These are phyloP conservation scores for Pochonia chlamydosporia DNA, from an alignment of 2,329 filamentous ascomycete species.

Conservation along the genomic window DNA sequence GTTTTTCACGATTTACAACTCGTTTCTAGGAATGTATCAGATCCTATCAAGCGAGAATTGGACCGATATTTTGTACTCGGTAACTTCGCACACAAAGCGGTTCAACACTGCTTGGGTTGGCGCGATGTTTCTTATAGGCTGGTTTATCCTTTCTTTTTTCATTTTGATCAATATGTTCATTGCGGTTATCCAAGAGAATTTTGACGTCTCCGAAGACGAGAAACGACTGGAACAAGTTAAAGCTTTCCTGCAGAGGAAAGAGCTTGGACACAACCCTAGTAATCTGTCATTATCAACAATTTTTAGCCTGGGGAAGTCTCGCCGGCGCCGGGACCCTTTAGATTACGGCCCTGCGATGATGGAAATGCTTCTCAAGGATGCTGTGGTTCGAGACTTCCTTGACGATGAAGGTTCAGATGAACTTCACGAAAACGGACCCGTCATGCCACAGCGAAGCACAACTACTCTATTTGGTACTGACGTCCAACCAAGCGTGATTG, in stretches of 20 bases:
- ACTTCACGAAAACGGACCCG: conserved; percentile 24
- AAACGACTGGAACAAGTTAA: conserved; percentile 96
- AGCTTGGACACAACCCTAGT: conserved; percentile 64
- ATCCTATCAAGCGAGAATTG: conserved; percentile 94
- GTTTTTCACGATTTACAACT: conserved; percentile 89
- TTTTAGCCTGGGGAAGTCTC: conserved; percentile 56
- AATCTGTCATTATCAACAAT: conserved; percentile 73
- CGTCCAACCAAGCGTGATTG: conserved; percentile 52
- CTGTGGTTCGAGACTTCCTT: conserved; percentile 89
- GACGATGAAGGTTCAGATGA: conserved; percentile 58
- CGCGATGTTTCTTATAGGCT: conserved; percentile 83
- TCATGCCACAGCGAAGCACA: conserved; percentile 23
- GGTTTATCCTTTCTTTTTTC: conserved; percentile 94
- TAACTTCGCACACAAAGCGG: conserved; percentile 61
- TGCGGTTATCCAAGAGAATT: conserved; percentile 99
- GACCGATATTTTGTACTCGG: conserved; percentile 80
- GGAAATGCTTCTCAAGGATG: conserved; percentile 95
- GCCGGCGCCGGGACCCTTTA: conserved; percentile 68
- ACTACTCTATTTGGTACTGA: conserved; percentile 32
- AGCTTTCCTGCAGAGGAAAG: conserved; percentile 86
- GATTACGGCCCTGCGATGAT: conserved; percentile 89
- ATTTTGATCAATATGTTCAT: conserved; percentile 99
- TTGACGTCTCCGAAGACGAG: conserved; percentile 96
- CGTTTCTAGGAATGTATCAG: conserved; percentile 97
- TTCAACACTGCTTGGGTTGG: conserved; percentile 85